Evolutionary conservation across 768 basidiomycete species (phyloP), one percentile per base, ranked within the genome.

Genomic region (Lactarius vividus): DNA sequence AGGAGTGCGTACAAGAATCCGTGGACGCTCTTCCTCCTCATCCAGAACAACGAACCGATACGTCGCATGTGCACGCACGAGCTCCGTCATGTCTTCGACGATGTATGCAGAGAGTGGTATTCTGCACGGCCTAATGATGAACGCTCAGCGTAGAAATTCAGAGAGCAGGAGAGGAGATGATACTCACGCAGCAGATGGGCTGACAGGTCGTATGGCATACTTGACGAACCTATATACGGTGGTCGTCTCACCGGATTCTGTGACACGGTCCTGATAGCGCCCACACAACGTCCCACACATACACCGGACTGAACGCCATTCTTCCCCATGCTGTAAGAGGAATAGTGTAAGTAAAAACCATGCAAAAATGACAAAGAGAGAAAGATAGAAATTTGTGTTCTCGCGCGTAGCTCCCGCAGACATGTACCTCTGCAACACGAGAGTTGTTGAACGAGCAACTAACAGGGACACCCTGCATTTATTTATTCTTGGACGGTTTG

Each of bases 11-110:
- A 97, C 94, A 68, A 97, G 78, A 16, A 98, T 82, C 61, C 89
- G 81, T 4, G 91, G 86, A 31, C 81, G 83, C 66, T 93, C 92
- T 33, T 89, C 85, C 72, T 96, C 94, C 69, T 96, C 94, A 65
- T 97, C 96, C 18, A 85, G 80, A 37, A 98, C 77, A 39, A 95
- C 83, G 72, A 98, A 98, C 11, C 95, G 90, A 76, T 98, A 94
- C 0, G 91, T 89, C 1, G 95, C 94, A 73, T 98, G 96, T 1
- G 96, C 94, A 61, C 91, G 88, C 5, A 93, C 89, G 60, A 91
- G 88, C 73, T 96, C 96, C 33, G 84, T 83, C 91, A 98, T 91
- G 72, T 97, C 94, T 67, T 93, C 87, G 15, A 94, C 84, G 35
- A 98, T 83, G 76, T 92, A 96, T n/a, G 92, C 91, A 2, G 92